phyloP scores from a whole-genome alignment of 1,139 yeast genomes.

The Candida sojae region DNA sequence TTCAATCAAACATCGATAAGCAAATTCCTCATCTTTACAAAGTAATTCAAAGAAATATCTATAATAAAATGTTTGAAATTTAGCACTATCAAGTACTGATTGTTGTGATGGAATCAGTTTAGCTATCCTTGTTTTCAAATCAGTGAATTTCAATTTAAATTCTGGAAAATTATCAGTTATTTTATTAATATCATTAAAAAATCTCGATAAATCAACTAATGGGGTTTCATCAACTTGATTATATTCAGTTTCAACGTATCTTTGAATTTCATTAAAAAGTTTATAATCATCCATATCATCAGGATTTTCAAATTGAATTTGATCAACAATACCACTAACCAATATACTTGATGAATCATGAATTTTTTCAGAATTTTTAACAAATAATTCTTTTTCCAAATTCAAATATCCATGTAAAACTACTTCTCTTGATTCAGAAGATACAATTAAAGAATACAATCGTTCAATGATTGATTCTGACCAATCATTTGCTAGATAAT shows the following conservation, averaged over 20 bases:
- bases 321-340: constrained; percentile 67
- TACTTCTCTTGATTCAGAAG: constrained; percentile 62
- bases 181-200: constrained; percentile 16
- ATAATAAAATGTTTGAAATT: constrained; percentile 60
- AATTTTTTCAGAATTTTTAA: constrained; percentile 14
- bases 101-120: constrained; percentile 45
- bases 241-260: constrained; percentile 12
- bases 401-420: constrained; percentile 56
- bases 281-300: constrained; percentile 18
- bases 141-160: constrained; percentile 40
- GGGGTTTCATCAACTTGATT: constrained; percentile 11
- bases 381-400: constrained; percentile 24
- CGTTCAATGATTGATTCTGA: constrained; percentile 31
- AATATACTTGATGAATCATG: constrained; percentile 24
- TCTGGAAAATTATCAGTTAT: constrained; percentile 18
- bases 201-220: constrained; percentile 23
- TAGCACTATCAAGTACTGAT: constrained; percentile 50
- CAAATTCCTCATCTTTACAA: constrained; percentile 22
- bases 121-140: constrained; percentile 58
- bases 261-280: constrained; percentile 27
- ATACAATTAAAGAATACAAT: constrained; percentile 37
- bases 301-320: constrained; percentile 28
- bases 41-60: constrained; percentile 41
- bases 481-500: constrained; percentile 35
- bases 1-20: constrained; percentile 37